Evolutionary conservation across 2,329 filamentous ascomycete genomes (phyloP), one percentile per base, ranked within the genome.

Genomic region (Neophaeococcomyces mojaviensis): DNA sequence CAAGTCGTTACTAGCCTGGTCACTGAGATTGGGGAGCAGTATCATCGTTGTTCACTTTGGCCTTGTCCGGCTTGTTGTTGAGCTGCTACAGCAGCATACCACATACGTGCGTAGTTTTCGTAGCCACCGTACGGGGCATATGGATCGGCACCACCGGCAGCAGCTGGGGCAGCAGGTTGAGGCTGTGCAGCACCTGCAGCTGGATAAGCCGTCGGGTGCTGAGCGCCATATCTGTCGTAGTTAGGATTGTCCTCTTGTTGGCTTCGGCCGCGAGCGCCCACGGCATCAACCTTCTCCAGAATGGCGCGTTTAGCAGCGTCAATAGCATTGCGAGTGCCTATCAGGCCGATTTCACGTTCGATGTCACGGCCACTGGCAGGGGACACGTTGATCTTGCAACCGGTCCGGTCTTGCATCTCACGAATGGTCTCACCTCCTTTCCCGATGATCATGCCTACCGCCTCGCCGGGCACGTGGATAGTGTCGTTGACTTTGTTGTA

Each of bases 361-460:
- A 81, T 77, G 61, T 94, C 88, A 54, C 79, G 82, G 13, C 84
- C 84, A 30, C 81, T 82, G 6, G 87, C 82, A 58, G 86, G 86
- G 26, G 86, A 86, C 20, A 95, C 88, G 59, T 95, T 95, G 72
- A 95, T 94, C 70, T 94, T 94, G 76, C 89, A 95, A 37, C 86
- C 85, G 4, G 87, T 92, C 26, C 72, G 77, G 60, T 81, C 84
- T 65, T 95, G 88, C 83, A 95, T 94, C 56, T 94, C 87, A 54
- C 89, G 88, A 62, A 95, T 95, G 0, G 88, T 94, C 68, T 95
- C 88, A 54, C 88, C 88, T 47, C 87, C 86, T 72, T 94, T 94
- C 54, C 89, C 88, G 50, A 95, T 95, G 54, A 95, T 94, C 88
- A 95, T 95, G 50, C 88, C 88, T 45, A 95, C 88, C 4, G 88